Evolutionary conservation across 1,284 basidiomycete species (phyloP), one percentile per base, ranked within the genome.

Genomic region (Ceratobasidium sp.): DNA sequence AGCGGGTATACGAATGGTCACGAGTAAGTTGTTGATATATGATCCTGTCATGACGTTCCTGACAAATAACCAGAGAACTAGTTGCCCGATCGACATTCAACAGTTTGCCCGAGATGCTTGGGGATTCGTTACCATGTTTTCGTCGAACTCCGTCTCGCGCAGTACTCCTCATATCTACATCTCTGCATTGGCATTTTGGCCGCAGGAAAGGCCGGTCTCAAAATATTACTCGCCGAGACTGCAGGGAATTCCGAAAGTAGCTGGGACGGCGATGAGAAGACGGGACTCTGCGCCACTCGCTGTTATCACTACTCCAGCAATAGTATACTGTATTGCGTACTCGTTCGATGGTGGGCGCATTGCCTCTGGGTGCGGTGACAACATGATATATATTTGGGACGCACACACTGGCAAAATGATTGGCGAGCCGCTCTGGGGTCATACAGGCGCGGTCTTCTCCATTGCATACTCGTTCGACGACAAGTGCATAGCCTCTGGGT

Each of bases 151-250:
- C 1, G 27, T 33, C 9, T 65, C 47, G 2, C 8, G 36, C 1
- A 65, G 63, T 22, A 65, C 63, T 2, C 63, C 63, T 31, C 63
- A 65, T 33, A 65, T 65, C 4, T 65, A 65, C 63, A n/a, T 50
- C 1, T 65, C 63, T 1, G 29, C 47, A 24, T 48, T 65, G 7
- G 47, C 45, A 29, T 51, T 50, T 31, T 65, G 63, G 63, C 63
- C 63, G 4, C 27, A 50, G 29, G 15, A 19, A 1, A 53, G 31
- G 9, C 63, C 63, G 14, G 36, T 65, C 15, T 65, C 63, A 22
- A 27, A 24, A 51, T 33, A 19, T 48, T 65, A 51, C 36, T 45
- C 47, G 9, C 9, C 22, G 14, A 44, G 29, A 19, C 5, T 29
- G 1, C 22, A 33, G 33, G 11, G 63, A 51, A n/a, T 24, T 24